A percentile compares a stretch with the other conserved stretches of the same genome.
These are phyloP conservation scores for Metschnikowia shivogae DNA, from an alignment of 805 yeast species.

Conservation along the genomic window DNA sequence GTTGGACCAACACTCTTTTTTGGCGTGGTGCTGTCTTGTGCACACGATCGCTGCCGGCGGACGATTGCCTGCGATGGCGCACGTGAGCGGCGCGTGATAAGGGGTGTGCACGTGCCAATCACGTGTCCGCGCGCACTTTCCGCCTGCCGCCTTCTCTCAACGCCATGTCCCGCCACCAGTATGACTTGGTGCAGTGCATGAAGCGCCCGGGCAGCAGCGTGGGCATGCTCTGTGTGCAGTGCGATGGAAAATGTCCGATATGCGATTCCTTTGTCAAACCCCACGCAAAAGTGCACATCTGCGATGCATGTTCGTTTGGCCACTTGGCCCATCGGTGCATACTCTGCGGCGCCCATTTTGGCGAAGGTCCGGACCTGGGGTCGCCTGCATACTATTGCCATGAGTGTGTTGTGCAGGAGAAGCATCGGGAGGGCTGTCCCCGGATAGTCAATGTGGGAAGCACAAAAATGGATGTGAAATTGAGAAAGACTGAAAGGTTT, in stretches of 20 bases:
- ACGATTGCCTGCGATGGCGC: not conserved
- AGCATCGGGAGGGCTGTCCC: constrained; percentile 91
- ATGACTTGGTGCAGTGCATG: constrained; percentile 77
- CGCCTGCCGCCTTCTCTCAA: not conserved
- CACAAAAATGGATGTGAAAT: constrained; percentile 58
- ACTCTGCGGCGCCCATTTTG: constrained; percentile 68
- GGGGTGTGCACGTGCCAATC: too few species aligned
- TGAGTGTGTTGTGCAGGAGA: constrained; percentile 77
- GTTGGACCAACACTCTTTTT: too few species aligned
- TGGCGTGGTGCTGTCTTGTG: not conserved
- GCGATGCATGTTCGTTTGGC: constrained; percentile 84
- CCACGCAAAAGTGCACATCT: constrained; percentile 59
- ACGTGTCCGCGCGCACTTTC: too few species aligned
- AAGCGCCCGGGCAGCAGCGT: constrained; percentile 73
- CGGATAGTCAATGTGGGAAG: constrained; percentile 76
- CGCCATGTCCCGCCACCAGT: constrained; percentile 83
- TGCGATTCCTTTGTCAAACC: constrained; percentile 86
- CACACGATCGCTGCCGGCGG: not conserved
- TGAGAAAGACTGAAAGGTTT: constrained; percentile 1
- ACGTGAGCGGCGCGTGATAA: not conserved
- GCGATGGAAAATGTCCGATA: constrained; percentile 89
- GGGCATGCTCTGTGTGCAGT: constrained; percentile 74
- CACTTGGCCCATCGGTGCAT: constrained; percentile 62
- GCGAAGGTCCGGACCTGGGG: constrained; percentile 42
- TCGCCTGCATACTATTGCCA: constrained; percentile 69